Conservation (phyloP, 225 moss, liverwort and hornwort species). For the Takakia lepidozioides region DNA sequence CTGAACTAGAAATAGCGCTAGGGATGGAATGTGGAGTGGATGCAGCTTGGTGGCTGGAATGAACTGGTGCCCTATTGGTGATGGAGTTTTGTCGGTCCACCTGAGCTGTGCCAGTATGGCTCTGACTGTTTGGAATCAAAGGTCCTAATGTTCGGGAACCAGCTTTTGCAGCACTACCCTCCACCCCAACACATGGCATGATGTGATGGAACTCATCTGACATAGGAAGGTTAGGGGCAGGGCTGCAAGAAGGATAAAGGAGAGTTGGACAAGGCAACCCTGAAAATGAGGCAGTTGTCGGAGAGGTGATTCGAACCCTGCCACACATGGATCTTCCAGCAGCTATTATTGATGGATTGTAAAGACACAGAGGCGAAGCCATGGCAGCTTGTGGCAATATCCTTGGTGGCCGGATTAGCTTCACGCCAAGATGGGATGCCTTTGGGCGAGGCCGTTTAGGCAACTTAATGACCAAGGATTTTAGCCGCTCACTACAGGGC, state of each 20-base stretch:
- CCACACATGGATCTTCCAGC: too few relatives aligned
- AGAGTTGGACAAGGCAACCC: constrained; percentile 7
- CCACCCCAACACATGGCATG: too few relatives aligned
- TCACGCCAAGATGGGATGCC: constrained; percentile 16
- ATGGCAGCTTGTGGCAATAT: constrained; percentile 4
- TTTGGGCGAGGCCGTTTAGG: too few relatives aligned
- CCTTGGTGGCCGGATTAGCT: constrained; percentile 7
- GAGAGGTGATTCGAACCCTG: too few relatives aligned
- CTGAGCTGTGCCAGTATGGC: constrained; percentile 8
- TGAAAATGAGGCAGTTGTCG: too few relatives aligned
- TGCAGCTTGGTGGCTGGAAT: constrained; percentile 2
- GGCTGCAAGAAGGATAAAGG: constrained; percentile 7
- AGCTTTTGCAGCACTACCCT: too few relatives aligned
- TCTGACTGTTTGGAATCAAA: constrained; percentile 14
- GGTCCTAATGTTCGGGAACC: too few relatives aligned
- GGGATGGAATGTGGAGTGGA: neutral
- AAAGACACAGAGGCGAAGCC: too few relatives aligned
- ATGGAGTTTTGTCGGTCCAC: constrained; percentile 11
- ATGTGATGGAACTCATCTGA: too few relatives aligned
- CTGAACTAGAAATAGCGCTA: neutral
- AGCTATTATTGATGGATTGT: too few relatives aligned
- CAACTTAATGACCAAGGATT: constrained; percentile 22
- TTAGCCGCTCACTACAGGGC: too few relatives aligned
- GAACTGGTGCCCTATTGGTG: constrained; percentile 6
- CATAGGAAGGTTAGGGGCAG: too few relatives aligned